Evolutionary conservation across 2,329 filamentous ascomycete species (phyloP).

Genomic region (Neonectria ditissima): DNA sequence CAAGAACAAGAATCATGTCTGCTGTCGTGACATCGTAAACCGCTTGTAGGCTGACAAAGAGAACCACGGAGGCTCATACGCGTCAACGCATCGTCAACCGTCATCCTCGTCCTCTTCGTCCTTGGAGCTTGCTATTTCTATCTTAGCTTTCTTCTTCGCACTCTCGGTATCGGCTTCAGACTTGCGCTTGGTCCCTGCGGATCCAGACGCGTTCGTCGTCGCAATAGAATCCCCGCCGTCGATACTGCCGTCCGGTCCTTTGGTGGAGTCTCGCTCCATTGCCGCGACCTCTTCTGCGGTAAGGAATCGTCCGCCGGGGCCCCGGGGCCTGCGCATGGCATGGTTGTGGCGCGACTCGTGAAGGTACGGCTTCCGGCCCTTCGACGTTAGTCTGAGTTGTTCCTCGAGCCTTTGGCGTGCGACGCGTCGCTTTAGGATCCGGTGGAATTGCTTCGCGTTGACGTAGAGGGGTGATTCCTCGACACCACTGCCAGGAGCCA

Average conservation of each 20-base stretch:
- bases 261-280: slow-evolving; percentile 76
- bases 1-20: slow-evolving; percentile 43
- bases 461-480: slow-evolving; percentile 97
- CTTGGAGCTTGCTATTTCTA: slow-evolving; percentile 57
- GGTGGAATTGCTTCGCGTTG: slow-evolving; percentile 98
- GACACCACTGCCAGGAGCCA: slow-evolving; percentile 74
- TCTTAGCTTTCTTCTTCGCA: slow-evolving; percentile 68
- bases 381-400: slow-evolving; percentile 88
- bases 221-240: slow-evolving; percentile 41
- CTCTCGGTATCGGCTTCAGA: slow-evolving; percentile 62
- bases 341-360: slow-evolving; percentile 99
- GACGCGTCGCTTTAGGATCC: slow-evolving; percentile 93
- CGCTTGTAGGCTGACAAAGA: slow-evolving; percentile 45
- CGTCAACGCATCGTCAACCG: slow-evolving; percentile 48
- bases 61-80: slow-evolving; percentile 40
- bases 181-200: slow-evolving; percentile 69
- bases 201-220: slow-evolving; percentile 40
- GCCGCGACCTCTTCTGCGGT: slow-evolving; percentile 95
- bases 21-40: slow-evolving; percentile 54
- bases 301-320: slow-evolving; percentile 93
- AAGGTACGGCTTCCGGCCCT: slow-evolving; percentile 95
- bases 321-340: slow-evolving; percentile 94
- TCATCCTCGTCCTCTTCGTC: slow-evolving; percentile 60
- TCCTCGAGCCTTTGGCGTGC: slow-evolving; percentile 95
- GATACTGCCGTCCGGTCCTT: slow-evolving; percentile 54